Evolutionary conservation across 1,139 yeast species (phyloP).

Genomic region (Debaryomyces nepalensis): DNA sequence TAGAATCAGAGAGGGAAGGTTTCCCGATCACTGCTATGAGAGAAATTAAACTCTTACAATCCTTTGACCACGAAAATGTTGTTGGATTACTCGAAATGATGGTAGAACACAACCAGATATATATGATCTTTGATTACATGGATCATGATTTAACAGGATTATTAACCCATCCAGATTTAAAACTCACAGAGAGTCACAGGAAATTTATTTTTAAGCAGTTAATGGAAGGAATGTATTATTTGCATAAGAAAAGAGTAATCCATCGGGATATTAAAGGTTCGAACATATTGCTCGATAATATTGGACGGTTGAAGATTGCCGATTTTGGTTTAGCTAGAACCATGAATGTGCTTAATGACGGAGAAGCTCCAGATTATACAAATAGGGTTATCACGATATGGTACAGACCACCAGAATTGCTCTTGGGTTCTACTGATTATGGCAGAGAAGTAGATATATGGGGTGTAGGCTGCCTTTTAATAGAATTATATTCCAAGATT

Average conservation of each 20-base stretch:
- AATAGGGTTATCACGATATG: slow-evolving; percentile 94
- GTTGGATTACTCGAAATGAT: slow-evolving; percentile 87
- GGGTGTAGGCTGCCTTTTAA: slow-evolving; percentile 93
- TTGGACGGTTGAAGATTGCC: slow-evolving; percentile 80
- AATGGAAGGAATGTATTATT: slow-evolving; percentile 77
- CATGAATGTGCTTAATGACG: slow-evolving; percentile 58
- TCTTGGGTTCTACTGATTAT: slow-evolving; percentile 88
- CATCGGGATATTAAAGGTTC: slow-evolving; percentile 97
- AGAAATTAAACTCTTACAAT: slow-evolving; percentile 84
- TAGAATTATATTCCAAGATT: slow-evolving; percentile 74
- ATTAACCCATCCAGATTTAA: slow-evolving; percentile 73
- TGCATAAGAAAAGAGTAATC: slow-evolving; percentile 77
- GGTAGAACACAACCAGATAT: slow-evolving; percentile 79
- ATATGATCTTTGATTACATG: slow-evolving; percentile 92
- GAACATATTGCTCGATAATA: slow-evolving; percentile 73
- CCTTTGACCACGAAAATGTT: slow-evolving; percentile 82
- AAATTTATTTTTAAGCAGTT: slow-evolving; percentile 79
- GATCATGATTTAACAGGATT: slow-evolving; percentile 93
- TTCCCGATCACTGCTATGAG: slow-evolving; percentile 95
- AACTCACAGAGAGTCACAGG: slow-evolving; percentile 66
- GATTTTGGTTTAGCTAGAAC: slow-evolving; percentile 94
- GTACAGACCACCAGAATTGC: slow-evolving; percentile 96
- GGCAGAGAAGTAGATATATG: slow-evolving; percentile 93
- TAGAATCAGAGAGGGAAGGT: slow-evolving; percentile 91
- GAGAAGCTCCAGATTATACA: slow-evolving; percentile 76